Evolutionary conservation across 352 stramenopile species (phyloP), one percentile per base, ranked within the genome.

Genomic region (Phytophthora pseudosyringae): DNA sequence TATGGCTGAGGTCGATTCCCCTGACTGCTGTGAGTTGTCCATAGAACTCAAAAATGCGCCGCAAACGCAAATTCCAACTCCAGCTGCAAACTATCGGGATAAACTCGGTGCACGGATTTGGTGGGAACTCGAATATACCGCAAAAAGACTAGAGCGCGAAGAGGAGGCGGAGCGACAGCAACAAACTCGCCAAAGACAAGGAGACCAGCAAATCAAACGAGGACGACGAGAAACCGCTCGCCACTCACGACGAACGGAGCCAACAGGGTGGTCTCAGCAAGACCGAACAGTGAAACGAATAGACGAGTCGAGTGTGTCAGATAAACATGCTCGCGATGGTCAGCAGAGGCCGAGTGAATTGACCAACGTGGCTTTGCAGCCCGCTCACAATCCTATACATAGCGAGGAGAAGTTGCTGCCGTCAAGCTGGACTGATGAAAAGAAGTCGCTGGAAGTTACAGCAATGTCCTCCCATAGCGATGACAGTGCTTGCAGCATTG

Each of bases 111-210:
- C 75, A 28, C 77, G 70, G 39, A 59, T 88, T 15, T 93, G 82
- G 84, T 93, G 77, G 76, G 77, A 89, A 41, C 66, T 93, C 0
- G 76, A 89, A 28, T 90, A 89, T 51, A 76, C 65, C 0, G 78
- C 78, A 6, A 51, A 59, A n/a, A 59, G 43, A 28, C 55, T 89
- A 9, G 57, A 78, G 43, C 51, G 58, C 18, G 50, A 80, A 53
- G 57, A 76, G 47, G 47, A 60, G 3, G 12, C 60, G 9, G 46
- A 66, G 35, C 32, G 56, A 5, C 44, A 54, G 0, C 40, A 64
- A 38, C 47, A 57, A 44, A 8, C n/a, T 49, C 25, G 29, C 35
- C 32, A 21, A 12, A 10, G 13, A 2, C 43, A 58, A 48, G 2
- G 5, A 36, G 6, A 7, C 3, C 26, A 46, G 4, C 28, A 31